Conservation (phyloP, 1,284 basidiomycete genomes). For the Schizophyllum commune region DNA sequence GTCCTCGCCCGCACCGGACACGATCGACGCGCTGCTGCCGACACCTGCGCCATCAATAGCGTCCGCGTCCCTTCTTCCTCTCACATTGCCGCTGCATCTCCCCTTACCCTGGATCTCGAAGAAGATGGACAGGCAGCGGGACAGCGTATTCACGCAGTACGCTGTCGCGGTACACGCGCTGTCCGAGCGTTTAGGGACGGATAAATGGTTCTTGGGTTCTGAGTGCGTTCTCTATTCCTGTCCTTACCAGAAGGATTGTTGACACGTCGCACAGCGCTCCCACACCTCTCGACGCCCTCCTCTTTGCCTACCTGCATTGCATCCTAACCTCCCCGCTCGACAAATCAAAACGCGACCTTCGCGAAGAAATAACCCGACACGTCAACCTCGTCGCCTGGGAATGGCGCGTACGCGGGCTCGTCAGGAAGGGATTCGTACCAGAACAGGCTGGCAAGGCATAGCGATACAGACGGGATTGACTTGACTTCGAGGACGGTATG, state of each 20-base stretch:
- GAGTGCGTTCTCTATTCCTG: conserved; percentile 35
- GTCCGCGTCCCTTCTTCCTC: conserved; percentile 30
- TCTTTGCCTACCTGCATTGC: conserved; percentile 70
- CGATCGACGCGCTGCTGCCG: background rate
- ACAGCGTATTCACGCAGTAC: conserved; percentile 31
- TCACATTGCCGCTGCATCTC: conserved; percentile 21
- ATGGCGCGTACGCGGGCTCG: conserved; percentile 49
- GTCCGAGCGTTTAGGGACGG: conserved; percentile 62
- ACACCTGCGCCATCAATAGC: conserved; percentile 31
- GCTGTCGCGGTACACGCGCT: conserved; percentile 64
- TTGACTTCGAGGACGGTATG: background rate
- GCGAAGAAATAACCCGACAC: conserved; percentile 58
- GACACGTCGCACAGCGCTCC: conserved; percentile 38
- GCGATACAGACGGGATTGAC: background rate
- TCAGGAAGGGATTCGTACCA: conserved; percentile 18
- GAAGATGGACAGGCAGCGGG: conserved; percentile 11
- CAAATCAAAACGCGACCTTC: conserved; percentile 21
- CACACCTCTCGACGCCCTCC: conserved; percentile 69
- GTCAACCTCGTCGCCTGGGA: conserved; percentile 76
- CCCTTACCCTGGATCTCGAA: conserved; percentile 12
- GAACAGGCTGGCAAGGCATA: background rate
- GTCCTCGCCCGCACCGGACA: background rate
- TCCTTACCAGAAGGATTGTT: background rate
- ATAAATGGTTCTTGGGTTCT: conserved; percentile 74
- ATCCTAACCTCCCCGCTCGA: conserved; percentile 46